Evolutionary conservation across 2,329 filamentous ascomycete species (phyloP).

Genomic region (Pleomassaria siparia): DNA sequence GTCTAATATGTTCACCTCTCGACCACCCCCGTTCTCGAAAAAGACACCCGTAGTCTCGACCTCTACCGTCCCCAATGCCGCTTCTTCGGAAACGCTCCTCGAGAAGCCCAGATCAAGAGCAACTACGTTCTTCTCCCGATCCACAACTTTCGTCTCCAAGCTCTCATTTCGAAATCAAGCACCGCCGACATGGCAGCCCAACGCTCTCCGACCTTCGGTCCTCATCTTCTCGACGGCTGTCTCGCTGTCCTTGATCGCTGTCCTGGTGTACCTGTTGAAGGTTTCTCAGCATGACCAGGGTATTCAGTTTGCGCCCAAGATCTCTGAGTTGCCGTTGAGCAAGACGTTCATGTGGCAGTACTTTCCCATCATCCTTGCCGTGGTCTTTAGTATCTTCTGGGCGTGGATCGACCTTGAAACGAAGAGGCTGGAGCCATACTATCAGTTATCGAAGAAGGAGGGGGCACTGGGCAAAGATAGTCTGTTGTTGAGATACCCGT

Average conservation of each 20-base stretch:
- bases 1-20: no score
- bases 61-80: no score
- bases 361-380: slow-evolving; percentile 55
- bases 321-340: slow-evolving; percentile 42
- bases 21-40: no score
- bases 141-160: background rate
- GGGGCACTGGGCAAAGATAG: slow-evolving; percentile 52
- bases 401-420: slow-evolving; percentile 62
- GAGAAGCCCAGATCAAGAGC: background rate
- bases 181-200: slow-evolving; percentile 20
- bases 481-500: slow-evolving; percentile 58
- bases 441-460: slow-evolving; percentile 53
- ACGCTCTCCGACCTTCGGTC: slow-evolving; percentile 16
- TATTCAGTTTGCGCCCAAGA: slow-evolving; percentile 40
- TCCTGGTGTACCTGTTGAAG: slow-evolving; percentile 50
- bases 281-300: slow-evolving; percentile 48
- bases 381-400: slow-evolving; percentile 60
- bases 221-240: slow-evolving; percentile 15
- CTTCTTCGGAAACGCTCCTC: no score
- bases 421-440: slow-evolving; percentile 62
- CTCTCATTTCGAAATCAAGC: background rate
- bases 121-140: background rate
- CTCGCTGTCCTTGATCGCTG: slow-evolving; percentile 39
- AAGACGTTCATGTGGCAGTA: slow-evolving; percentile 54
- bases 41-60: no score